phyloP scores from a whole-genome alignment of 2,329 filamentous ascomycete species.

The Colletotrichum lupini region DNA sequence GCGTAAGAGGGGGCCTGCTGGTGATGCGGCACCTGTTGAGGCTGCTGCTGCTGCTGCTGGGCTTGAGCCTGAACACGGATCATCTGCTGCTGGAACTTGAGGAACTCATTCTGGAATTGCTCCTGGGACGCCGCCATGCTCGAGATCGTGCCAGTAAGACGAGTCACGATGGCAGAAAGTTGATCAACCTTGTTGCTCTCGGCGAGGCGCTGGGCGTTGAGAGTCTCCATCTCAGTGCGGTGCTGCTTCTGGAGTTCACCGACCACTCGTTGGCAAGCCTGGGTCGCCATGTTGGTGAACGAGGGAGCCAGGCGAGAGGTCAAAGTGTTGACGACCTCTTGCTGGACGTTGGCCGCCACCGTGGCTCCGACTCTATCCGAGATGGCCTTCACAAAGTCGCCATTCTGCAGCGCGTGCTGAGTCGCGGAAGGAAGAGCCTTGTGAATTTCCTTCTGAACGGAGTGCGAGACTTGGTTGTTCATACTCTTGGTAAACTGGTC shows the following conservation, averaged over 20 bases:
- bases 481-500: conserved; percentile 78
- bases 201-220: conserved; percentile 61
- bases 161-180: conserved; percentile 73
- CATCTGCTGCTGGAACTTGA: conserved; percentile 66
- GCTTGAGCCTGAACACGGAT: conserved; percentile 52
- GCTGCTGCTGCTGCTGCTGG: conserved; percentile 33
- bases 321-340: conserved; percentile 71
- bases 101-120: conserved; percentile 73
- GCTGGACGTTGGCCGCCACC: conserved; percentile 75
- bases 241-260: conserved; percentile 75
- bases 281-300: conserved; percentile 72
- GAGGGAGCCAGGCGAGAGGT: conserved; percentile 73
- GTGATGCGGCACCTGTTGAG: conserved; percentile 30
- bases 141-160: conserved; percentile 75
- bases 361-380: conserved; percentile 77
- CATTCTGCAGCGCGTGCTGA: conserved; percentile 75
- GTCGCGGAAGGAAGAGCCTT: conserved; percentile 75
- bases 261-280: conserved; percentile 75
- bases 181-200: conserved; percentile 77
- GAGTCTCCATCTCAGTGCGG: conserved; percentile 60
- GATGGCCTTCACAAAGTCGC: conserved; percentile 77
- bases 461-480: conserved; percentile 71
- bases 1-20: conserved; percentile 27
- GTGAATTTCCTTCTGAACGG: conserved; percentile 79
- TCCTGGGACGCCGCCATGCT: conserved; percentile 76